Base-by-base conservation (phyloP, 1,139 yeast genomes). In the Trichomonascaceae sp. region DNA sequence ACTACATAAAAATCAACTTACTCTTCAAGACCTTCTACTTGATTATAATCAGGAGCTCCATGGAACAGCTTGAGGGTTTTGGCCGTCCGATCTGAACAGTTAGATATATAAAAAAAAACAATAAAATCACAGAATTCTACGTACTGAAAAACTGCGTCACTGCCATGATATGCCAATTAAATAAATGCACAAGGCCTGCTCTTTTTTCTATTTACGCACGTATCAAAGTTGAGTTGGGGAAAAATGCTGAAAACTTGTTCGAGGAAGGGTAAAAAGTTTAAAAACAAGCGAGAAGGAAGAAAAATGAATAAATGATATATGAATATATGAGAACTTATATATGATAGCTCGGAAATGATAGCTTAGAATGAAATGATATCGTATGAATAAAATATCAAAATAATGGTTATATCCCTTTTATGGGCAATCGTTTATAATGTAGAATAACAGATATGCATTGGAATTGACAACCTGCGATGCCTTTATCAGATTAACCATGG, bases 361-460 rank as follows among this genome's bases (percentile, higher is more conserved):
- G 17, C 7, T 38, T 38, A 4, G 7, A 15, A 3, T 3, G 3
- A 18, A 18, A 18, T 43, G 19, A 43, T 15, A 43, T 17, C n/a
- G 6, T 15, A 43, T 30, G 36, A 48, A 48, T n/a, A 48, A 22
- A 22, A 24, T n/a, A 18, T 19, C 30, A 19, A 9, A 15, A 19
- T n/a, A 24, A 39, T 22, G 15, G 9, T 3, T 3, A 13, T 20
- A 6, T n/a, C 38, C 30, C 32, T 22, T 6, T 36, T 39, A 22
- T 15, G 56, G 54, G 15, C 54, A 54, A 32, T 56, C 57, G 46
- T 80, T 85, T 19, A 85, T 78, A 53, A 87, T 81, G 71, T 89
- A 91, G 64, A 85, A 89, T 58, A 90, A 70, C 62, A 91, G 73
- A 69, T 91, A 91, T 32, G 96, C 96, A 61, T 81, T 84, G 36